Conservation (phyloP, 176 grass and related monocot species). For the Ensete ventricosum region DNA sequence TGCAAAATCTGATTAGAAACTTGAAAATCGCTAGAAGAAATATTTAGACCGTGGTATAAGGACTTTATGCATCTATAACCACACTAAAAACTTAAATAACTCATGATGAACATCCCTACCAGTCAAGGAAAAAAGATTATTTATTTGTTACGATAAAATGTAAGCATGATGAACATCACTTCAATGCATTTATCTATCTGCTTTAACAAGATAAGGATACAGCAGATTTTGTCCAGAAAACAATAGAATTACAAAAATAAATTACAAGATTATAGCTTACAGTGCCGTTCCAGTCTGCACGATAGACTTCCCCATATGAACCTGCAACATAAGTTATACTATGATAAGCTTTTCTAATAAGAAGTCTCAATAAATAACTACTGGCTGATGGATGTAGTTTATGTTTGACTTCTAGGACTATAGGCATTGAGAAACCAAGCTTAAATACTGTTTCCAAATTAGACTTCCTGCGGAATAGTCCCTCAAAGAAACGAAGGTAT, state of each 20-base stretch:
- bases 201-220: neutral
- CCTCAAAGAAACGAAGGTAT: neutral
- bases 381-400: neutral
- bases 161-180: neutral
- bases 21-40: neutral
- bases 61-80: neutral
- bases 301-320: conserved; percentile 97
- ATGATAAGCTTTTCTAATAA: too few relatives aligned
- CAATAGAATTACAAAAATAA: neutral
- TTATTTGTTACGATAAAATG: neutral
- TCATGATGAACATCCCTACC: too few relatives aligned
- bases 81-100: neutral
- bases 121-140: neutral
- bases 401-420: neutral
- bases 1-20: neutral
- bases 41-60: neutral
- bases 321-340: conserved; percentile 26
- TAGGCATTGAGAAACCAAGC: neutral
- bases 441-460: neutral
- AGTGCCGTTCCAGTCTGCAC: conserved; percentile 95
- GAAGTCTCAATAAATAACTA: too few relatives aligned
- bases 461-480: neutral
- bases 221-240: neutral
- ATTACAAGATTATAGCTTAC: conserved; percentile 38
- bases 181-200: neutral